These are phyloP conservation scores for Hyphopichia wangnamkhiaoensis DNA, from an alignment of 1,139 yeast genomes.

Conservation along the genomic window DNA sequence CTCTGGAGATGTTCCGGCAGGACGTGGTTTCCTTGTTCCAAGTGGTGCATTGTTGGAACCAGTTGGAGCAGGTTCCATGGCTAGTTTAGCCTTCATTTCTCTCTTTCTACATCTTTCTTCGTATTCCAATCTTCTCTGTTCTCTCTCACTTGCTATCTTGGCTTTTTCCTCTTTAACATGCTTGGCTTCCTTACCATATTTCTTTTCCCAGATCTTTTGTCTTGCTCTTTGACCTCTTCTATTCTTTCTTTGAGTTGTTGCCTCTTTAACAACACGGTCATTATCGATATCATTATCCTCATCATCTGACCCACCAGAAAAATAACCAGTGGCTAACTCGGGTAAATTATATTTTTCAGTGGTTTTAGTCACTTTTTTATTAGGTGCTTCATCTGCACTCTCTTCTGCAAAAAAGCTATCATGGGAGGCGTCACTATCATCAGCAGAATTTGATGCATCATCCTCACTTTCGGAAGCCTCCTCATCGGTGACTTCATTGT, in stretches of 20 bases:
- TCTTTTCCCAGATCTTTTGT: constrained; percentile 92
- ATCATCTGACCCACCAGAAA: constrained; percentile 74
- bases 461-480: constrained; percentile 49
- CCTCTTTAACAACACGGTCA: constrained; percentile 60
- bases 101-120: constrained; percentile 75
- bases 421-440: constrained; percentile 20
- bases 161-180: constrained; percentile 70
- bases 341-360: constrained; percentile 52
- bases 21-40: constrained; percentile 31
- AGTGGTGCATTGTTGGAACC: constrained; percentile 44
- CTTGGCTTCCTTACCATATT: constrained; percentile 81
- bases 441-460: constrained; percentile 18
- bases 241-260: constrained; percentile 64
- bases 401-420: constrained; percentile 45
- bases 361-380: constrained; percentile 19
- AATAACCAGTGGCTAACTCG: constrained; percentile 72
- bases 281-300: constrained; percentile 54
- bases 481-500: constrained; percentile 65
- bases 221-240: constrained; percentile 97
- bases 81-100: constrained; percentile 50
- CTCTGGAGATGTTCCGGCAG: constrained; percentile 9
- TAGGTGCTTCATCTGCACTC: constrained; percentile 12
- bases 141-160: constrained; percentile 54
- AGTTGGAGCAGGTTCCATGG: constrained; percentile 29
- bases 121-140: constrained; percentile 60